phyloP scores from a whole-genome alignment of 2,329 filamentous ascomycete genomes.

The Colletotrichum cordylinicola region DNA sequence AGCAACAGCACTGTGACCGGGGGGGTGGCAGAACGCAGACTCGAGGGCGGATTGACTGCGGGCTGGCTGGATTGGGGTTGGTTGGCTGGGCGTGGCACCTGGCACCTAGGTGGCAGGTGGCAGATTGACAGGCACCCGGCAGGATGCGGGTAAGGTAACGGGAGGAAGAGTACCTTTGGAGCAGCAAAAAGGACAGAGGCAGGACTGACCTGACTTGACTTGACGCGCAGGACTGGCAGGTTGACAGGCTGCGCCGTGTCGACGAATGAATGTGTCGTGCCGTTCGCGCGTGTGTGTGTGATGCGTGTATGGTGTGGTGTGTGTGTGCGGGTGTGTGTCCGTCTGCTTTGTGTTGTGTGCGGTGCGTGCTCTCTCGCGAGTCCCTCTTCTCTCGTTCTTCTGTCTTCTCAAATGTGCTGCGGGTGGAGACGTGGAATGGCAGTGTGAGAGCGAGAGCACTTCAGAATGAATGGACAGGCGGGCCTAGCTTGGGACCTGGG shows the following conservation, averaged over 20 bases:
- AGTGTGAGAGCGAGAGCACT: neutral
- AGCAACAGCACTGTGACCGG: conserved; percentile 15
- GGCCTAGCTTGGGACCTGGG: conserved; percentile 21
- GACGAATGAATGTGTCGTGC: neutral
- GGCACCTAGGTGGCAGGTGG: conserved; percentile 5
- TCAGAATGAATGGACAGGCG: conserved; percentile 7
- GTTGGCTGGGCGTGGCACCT: neutral
- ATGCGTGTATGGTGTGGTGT: neutral
- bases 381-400: neutral
- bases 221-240: neutral
- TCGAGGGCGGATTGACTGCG: neutral
- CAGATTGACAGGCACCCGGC: neutral
- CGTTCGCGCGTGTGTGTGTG: neutral
- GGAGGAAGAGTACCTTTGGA: neutral
- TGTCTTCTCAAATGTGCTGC: neutral
- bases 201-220: neutral
- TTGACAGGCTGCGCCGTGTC: neutral
- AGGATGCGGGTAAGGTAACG: neutral
- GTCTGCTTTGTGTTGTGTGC: neutral
- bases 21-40: neutral
- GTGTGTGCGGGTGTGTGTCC: neutral
- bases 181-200: neutral
- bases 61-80: neutral
- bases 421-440: conserved; percentile 7
- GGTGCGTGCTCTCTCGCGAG: neutral